A percentile compares a stretch with the other conserved stretches of the same genome.
phyloP scores from a whole-genome alignment of 306 rosid genomes.

The Gastrolobium villosum region DNA sequence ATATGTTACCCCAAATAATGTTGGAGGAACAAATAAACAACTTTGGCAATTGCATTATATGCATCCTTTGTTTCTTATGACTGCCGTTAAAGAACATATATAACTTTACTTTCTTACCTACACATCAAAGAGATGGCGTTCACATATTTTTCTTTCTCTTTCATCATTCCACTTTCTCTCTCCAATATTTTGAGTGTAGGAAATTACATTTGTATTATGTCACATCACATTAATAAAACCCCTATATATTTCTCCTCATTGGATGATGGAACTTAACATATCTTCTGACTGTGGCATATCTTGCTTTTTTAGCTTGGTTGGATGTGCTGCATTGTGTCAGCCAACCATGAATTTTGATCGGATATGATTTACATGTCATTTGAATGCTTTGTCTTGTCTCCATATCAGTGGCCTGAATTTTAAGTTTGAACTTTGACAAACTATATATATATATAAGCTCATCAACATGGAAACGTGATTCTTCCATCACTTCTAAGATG shows the following conservation, averaged over 20 bases:
- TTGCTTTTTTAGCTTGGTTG: conserved; percentile 11
- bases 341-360: background rate
- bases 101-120: no score
- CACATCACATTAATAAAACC: no score
- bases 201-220: no score
- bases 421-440: background rate
- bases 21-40: background rate
- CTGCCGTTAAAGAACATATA: background rate
- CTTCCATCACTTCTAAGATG: background rate
- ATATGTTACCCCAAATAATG: background rate
- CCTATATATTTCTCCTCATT: no score
- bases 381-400: conserved; percentile 17
- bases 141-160: no score
- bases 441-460: background rate
- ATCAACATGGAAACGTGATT: background rate
- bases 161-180: no score
- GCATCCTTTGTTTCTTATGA: background rate
- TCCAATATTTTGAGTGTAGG: no score
- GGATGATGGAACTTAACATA: background rate
- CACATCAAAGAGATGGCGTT: no score
- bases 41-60: background rate
- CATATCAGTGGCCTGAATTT: background rate
- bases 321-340: background rate
- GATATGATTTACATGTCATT: conserved; percentile 6
- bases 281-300: background rate